Base-by-base conservation (phyloP, 257 asterid genomes). In the Salvia miltiorrhiza region DNA sequence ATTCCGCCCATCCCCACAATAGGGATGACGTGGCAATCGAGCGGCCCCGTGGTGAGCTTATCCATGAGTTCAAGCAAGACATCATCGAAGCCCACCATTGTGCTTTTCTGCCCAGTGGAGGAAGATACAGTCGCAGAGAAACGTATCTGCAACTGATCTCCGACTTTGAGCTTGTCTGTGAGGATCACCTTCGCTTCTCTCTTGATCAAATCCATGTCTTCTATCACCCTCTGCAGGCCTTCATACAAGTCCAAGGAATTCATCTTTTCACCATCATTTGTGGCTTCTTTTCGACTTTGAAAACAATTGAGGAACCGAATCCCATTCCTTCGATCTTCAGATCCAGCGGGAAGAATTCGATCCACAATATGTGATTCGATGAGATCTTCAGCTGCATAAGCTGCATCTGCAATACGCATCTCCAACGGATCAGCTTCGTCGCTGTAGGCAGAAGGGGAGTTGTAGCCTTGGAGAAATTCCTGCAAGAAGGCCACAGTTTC, bases 1-100 rank as follows among this genome's bases (percentile, higher is more conserved):
- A 59, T 59, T 2, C 65, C 48, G 32, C 48, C 73, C 73, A 65
- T 44, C 1, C 69, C 78, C 0, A 14, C 48, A 13, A 65, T 65
- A 0, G 72, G 63, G 19, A 67, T 35, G 63, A 67, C 14, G 0
- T 20, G 40, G 40, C 23, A 37, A 50, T 3, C 1, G 33, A 3
- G 24, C 1, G 0, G n/a, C 12, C 62, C 19, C 3, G 12, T 17
- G 1, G n/a, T 39, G 43, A 54, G 65, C 44, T 2, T 55, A 1
- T 69, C 47, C 73, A 69, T 0, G 9, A 69, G 0, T 17, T 21
- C 41, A 9, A 5, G 17, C 2, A 67, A 23, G 7, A 37, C 64
- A 23, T 50, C 62, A 5, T 69, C 73, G 17, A 24, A 56, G 1
- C 65, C 32, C 30, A 69, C 57, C 47, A 40, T 23, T 20, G 13